These are phyloP conservation scores for Mycena sp. DNA, from an alignment of 1,284 basidiomycete species.

Conservation along the genomic window DNA sequence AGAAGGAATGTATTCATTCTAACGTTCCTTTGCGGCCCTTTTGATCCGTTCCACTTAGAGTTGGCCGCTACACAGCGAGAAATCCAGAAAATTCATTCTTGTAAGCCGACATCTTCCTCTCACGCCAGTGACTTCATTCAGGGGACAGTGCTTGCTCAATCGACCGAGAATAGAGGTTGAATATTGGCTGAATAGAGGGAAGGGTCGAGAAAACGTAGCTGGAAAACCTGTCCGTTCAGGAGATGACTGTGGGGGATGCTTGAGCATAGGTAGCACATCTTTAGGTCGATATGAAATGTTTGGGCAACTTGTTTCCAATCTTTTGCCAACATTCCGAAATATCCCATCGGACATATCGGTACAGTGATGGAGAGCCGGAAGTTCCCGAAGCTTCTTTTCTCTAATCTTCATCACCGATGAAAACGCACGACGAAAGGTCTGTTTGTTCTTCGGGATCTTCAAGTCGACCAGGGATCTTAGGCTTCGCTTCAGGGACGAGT, in stretches of 20 bases:
- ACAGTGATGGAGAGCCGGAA: too few species aligned
- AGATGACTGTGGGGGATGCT: too few species aligned
- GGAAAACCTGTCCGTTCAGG: background rate
- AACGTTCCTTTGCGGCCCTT: too few species aligned
- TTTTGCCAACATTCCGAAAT: too few species aligned
- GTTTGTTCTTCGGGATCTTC: background rate
- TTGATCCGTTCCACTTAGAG: background rate
- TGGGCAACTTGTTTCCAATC: too few species aligned
- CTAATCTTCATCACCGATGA: background rate
- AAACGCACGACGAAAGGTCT: background rate
- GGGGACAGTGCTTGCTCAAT: background rate
- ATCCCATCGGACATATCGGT: too few species aligned
- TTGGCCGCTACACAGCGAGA: constrained; percentile 1
- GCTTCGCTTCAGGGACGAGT: background rate
- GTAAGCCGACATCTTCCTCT: background rate
- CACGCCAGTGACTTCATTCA: background rate
- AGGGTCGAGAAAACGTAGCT: background rate
- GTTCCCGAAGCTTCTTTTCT: background rate
- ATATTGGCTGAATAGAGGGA: background rate
- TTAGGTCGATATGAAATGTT: too few species aligned
- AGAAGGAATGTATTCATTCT: background rate
- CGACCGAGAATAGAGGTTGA: too few species aligned
- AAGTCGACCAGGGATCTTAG: background rate
- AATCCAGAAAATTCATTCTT: constrained; percentile 1
- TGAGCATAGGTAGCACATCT: too few species aligned